Evolutionary conservation across 192 early-diverging fungal species (phyloP).

Genomic region (Lobosporangium transversale): DNA sequence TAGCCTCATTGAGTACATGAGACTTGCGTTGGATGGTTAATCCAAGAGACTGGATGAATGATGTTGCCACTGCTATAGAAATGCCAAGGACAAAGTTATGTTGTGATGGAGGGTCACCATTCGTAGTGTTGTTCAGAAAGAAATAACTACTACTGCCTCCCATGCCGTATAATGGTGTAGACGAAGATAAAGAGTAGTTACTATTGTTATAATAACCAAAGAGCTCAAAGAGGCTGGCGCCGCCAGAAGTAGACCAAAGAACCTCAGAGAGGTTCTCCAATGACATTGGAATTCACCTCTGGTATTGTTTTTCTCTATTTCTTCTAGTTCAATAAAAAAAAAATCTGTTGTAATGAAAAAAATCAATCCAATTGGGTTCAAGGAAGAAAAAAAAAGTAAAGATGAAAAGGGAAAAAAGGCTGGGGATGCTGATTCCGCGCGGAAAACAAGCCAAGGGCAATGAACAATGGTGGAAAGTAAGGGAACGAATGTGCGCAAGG

Average conservation of each 20-base stretch:
- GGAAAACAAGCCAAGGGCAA: too few species aligned
- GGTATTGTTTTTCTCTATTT: too few species aligned
- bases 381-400: too few species aligned
- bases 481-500: too few species aligned
- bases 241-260: constrained; percentile 47
- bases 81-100: constrained; percentile 60
- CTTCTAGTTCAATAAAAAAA: too few species aligned
- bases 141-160: background rate
- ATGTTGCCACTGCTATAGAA: constrained; percentile 69
- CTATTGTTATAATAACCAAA: constrained; percentile 10
- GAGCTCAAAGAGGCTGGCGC: constrained; percentile 34
- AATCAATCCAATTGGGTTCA: too few species aligned
- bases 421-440: too few species aligned
- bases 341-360: too few species aligned
- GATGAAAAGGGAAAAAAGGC: too few species aligned
- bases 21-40: constrained; percentile 82
- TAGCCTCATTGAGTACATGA: constrained; percentile 67
- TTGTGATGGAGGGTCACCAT: constrained; percentile 2
- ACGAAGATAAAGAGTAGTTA: constrained; percentile 3
- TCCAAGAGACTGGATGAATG: constrained; percentile 77
- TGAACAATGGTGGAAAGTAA: too few species aligned
- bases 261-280: constrained; percentile 50
- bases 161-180: background rate
- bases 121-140: background rate
- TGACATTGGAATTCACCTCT: constrained; percentile 32